Evolutionary conservation across 2,329 filamentous ascomycete species (phyloP).

Genomic region (Diaporthe sp.): DNA sequence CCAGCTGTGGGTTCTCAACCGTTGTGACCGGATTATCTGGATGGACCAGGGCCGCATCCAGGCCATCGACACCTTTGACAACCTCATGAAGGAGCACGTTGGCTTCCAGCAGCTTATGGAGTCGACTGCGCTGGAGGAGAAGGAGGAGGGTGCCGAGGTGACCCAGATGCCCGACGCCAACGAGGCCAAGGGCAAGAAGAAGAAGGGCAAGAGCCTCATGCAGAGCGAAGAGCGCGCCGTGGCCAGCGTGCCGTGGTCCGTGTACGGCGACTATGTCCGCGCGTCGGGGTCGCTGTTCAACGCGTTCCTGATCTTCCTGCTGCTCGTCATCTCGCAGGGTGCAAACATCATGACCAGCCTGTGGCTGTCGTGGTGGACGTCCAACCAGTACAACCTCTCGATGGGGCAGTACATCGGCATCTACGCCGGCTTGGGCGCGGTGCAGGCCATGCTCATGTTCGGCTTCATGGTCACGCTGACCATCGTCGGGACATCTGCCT

Average conservation of each 20-base stretch:
- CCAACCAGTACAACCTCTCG: slow-evolving; percentile 77
- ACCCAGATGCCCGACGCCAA: slow-evolving; percentile 49
- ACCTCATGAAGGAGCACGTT: slow-evolving; percentile 73
- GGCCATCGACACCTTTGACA: slow-evolving; percentile 74
- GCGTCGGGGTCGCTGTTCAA: slow-evolving; percentile 81
- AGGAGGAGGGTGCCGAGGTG: slow-evolving; percentile 67
- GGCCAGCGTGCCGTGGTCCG: slow-evolving; percentile 82
- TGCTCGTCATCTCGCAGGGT: slow-evolving; percentile 82
- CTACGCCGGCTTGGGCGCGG: slow-evolving; percentile 78
- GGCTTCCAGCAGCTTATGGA: slow-evolving; percentile 89
- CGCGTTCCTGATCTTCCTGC: slow-evolving; percentile 72
- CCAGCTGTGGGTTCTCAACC: slow-evolving; percentile 75
- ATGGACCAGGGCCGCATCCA: slow-evolving; percentile 74
- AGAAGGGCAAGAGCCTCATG: slow-evolving; percentile 75
- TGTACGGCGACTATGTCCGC: slow-evolving; percentile 83
- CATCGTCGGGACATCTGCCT: slow-evolving; percentile 83
- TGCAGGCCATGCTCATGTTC: slow-evolving; percentile 84
- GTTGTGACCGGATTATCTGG: slow-evolving; percentile 77
- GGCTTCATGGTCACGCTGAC: slow-evolving; percentile 84
- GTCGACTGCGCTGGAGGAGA: slow-evolving; percentile 81
- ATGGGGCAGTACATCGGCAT: slow-evolving; percentile 80
- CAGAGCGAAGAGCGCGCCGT: slow-evolving; percentile 79
- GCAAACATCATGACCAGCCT: slow-evolving; percentile 89
- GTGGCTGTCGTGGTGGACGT: slow-evolving; percentile 96
- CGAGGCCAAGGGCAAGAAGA: slow-evolving; percentile 65